A percentile compares a stretch with the other conserved stretches of the same genome.
These are phyloP conservation scores for Phaeotremella fagi DNA, from an alignment of 768 basidiomycete genomes.

Conservation along the genomic window DNA sequence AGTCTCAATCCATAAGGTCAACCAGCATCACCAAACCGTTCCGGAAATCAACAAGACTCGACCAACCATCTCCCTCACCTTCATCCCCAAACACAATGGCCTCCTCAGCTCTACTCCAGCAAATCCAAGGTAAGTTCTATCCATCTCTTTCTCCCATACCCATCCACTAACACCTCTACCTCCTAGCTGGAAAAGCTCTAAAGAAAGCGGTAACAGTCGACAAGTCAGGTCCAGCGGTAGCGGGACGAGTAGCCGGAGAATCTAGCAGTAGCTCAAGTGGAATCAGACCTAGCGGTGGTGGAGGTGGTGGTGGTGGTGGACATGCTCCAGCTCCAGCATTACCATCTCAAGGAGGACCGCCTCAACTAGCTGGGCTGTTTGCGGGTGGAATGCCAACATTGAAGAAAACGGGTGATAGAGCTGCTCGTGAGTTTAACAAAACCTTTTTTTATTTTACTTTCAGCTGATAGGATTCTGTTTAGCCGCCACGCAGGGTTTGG, in stretches of 20 bases:
- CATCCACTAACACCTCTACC: not conserved
- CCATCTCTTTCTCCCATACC: not conserved
- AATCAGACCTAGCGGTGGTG: constrained; percentile 16
- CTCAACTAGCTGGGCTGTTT: constrained; percentile 78
- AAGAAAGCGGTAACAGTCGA: constrained; percentile 82
- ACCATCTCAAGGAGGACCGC: constrained; percentile 52
- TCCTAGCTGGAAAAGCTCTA: constrained; percentile 62
- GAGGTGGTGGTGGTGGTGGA: constrained; percentile 31
- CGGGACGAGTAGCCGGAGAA: constrained; percentile 19
- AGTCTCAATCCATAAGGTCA: no score
- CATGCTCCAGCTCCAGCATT: constrained; percentile 29
- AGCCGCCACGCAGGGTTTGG: constrained; percentile 59
- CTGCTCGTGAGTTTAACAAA: constrained; percentile 9
- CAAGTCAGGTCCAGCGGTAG: constrained; percentile 38
- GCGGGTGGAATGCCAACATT: constrained; percentile 88
- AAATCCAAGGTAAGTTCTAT: constrained; percentile 34
- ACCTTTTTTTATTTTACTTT: constrained; percentile 4
- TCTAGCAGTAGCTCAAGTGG: constrained; percentile 47
- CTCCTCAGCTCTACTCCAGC: constrained; percentile 37
- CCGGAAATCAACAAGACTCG: no score
- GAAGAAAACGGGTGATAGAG: constrained; percentile 66
- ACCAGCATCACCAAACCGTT: no score
- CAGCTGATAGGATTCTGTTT: constrained; percentile 58
- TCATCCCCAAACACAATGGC: not conserved
- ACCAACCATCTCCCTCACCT: not conserved